Evolutionary conservation across 2,329 filamentous ascomycete genomes (phyloP), one percentile per base, ranked within the genome.

Genomic region (Nigrospora osmanthi): DNA sequence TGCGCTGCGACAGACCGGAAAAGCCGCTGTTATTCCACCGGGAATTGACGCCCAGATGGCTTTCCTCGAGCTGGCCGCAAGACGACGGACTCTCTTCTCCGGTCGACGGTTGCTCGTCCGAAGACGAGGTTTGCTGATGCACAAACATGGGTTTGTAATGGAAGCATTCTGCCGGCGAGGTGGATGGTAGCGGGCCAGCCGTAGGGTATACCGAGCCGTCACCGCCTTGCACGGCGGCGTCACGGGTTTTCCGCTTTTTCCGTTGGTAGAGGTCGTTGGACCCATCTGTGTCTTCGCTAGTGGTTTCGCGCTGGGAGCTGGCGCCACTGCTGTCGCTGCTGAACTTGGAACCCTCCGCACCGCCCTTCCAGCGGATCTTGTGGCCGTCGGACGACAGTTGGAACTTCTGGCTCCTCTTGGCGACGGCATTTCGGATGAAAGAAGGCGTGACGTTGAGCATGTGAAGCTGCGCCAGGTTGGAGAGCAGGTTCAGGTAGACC

Each of bases 381-480:
- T 82, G 79, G 0, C 87, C 87, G 54, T 93, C 88, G 0, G 71
- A 70, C 0, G 87, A 91, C 0, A 94, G 60, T 58, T 94, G 86
- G 42, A 95, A 82, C 54, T 85, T 86, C 16, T 76, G 75, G 54
- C 87, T 91, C 52, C 81, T 77, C 41, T 85, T 80, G 1, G 71
- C 68, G 1, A 94, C 72, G 0, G 89, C 85, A 33, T 78, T 77
- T 47, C 85, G 81, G 35, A 93, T 81, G 54, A 91, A 91, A 28
- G 84, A 80, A 0, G 83, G 75, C 0, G 88, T 89, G 1, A 94
- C 87, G 47, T 89, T 90, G 53, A 93, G 75, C 0, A 89, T 91
- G 55, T 94, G 88, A 15, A 94, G 68, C 63, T 94, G 88, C 0
- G 89, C 88, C 70, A 94, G 76, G 56, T 85, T 89, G 58, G 83